Conservation (phyloP, 176 grass and related monocot species). For the Elymus sibiricus region DNA sequence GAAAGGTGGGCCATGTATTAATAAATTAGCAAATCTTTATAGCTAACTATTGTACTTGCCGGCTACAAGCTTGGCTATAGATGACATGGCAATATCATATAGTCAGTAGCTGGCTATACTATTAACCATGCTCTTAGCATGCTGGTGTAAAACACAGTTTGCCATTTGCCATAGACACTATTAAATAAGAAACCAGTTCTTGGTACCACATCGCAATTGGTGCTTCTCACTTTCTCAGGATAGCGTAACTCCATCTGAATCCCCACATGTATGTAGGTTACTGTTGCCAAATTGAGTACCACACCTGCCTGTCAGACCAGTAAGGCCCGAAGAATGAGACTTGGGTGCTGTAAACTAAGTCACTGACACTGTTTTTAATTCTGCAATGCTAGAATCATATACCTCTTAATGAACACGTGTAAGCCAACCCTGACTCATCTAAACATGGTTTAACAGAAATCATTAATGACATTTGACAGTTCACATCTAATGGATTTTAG, state of each 20-base stretch:
- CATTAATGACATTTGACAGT: neutral
- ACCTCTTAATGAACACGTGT: neutral
- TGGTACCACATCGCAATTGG: neutral
- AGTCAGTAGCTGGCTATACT: too few species aligned
- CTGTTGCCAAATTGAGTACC: neutral
- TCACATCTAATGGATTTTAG: neutral
- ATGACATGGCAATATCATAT: too few species aligned
- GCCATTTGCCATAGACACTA: neutral
- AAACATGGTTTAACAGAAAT: conserved; percentile 1
- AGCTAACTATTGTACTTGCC: too few species aligned
- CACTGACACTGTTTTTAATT: neutral
- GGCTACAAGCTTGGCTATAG: too few species aligned
- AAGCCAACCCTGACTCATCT: neutral
- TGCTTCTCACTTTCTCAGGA: neutral
- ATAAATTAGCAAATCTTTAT: too few species aligned
- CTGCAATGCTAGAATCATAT: conserved; percentile 8
- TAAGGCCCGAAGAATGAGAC: neutral
- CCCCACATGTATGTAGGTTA: neutral
- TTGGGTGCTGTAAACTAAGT: neutral
- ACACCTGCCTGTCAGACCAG: neutral
- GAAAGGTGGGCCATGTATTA: too few species aligned
- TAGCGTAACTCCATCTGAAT: neutral
- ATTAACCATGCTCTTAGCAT: too few species aligned
- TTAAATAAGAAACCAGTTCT: conserved; percentile 1
- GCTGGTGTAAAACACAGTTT: neutral